Base-by-base conservation (phyloP, 2,329 filamentous ascomycete genomes). In the Hymenoscyphus fructigenus region DNA sequence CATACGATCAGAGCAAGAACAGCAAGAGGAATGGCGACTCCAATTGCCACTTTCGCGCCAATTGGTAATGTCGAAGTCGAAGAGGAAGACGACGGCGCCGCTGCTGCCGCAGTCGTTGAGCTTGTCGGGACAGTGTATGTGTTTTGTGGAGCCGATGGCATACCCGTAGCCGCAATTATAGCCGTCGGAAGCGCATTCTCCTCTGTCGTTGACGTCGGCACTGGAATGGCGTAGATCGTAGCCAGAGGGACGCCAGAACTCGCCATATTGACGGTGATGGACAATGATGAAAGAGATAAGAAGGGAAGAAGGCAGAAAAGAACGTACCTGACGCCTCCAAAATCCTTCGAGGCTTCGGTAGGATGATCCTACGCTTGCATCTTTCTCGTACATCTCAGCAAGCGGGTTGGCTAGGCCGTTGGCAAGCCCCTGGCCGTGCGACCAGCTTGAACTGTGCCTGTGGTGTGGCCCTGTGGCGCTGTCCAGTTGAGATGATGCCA, bases 21-120 rank as follows among this genome's bases (percentile, higher is more conserved):
- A 2, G 74, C 70, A 0, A 76, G 20, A 0, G 76, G 76, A 47
- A 78, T 66, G 5, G 70, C 69, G 0, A 79, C 70, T 3, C 71
- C 77, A 32, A 78, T 74, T 9, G 61, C 65, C 10, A 59, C 60
- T 59, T 69, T 70, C 0, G 62, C 67, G 12, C 61, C 57, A 3
- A 60, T 60, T 17, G 68, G 68, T 14, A 70, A 36, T 5, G 20
- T 57, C 4, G 63, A 28, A 14, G 23, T 20, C 17, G 55, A n/a
- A 2, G 44, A 15, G 9, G 57, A 44, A 12, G 59, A 60, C 9
- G 62, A 53, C 4, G 55, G 28, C 2, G 28, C 15, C 23, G 59
- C 38, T 50, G 26, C 17, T 59, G 61, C 10, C 9, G 38, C 17
- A 26, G 28, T 17, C 2, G 61, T 38, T 12, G 56, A 36, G n/a